Evolutionary conservation across 2,329 filamentous ascomycete species (phyloP).

Genomic region (Stenocarpella maydis): DNA sequence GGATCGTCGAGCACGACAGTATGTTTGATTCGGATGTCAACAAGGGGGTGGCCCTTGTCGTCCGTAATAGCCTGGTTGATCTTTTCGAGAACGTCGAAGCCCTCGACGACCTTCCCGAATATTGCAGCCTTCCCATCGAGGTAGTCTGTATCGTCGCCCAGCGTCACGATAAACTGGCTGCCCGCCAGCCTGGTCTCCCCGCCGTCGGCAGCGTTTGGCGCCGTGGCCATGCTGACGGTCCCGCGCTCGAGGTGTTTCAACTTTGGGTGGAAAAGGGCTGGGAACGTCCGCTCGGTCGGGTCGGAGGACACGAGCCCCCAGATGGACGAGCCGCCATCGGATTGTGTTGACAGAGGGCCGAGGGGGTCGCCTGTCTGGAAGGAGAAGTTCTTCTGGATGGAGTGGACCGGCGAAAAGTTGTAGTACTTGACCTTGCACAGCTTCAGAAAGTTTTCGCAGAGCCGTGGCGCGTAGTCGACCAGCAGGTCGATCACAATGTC

Average conservation of each 20-base stretch:
- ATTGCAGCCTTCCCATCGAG: constrained; percentile 93
- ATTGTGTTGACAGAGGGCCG: constrained; percentile 82
- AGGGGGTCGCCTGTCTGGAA: constrained; percentile 96
- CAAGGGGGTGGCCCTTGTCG: constrained; percentile 83
- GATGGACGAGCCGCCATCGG: constrained; percentile 92
- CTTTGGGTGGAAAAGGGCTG: constrained; percentile 84
- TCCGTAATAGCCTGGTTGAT: constrained; percentile 92
- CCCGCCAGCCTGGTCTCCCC: constrained; percentile 79
- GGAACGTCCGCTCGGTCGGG: constrained; percentile 77
- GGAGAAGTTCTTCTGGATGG: constrained; percentile 92
- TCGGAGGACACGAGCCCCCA: constrained; percentile 81
- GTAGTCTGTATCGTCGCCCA: constrained; percentile 89
- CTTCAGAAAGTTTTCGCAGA: constrained; percentile 98
- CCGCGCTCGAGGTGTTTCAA: constrained; percentile 89
- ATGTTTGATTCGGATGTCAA: constrained; percentile 94
- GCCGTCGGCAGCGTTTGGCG: constrained; percentile 75
- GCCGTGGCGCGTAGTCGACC: constrained; percentile 86
- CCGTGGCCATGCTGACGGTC: constrained; percentile 98
- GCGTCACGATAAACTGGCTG: constrained; percentile 93
- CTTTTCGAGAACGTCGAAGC: constrained; percentile 92
- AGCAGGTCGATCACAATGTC: constrained; percentile 96
- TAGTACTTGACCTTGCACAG: constrained; percentile 99
- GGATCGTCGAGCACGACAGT: constrained; percentile 93
- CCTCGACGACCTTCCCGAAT: constrained; percentile 95
- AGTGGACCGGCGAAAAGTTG: constrained; percentile 94